Evolutionary conservation across 176 grass and related monocot genomes (phyloP), one percentile per base, ranked within the genome.

Genomic region (Oryza punctata): DNA sequence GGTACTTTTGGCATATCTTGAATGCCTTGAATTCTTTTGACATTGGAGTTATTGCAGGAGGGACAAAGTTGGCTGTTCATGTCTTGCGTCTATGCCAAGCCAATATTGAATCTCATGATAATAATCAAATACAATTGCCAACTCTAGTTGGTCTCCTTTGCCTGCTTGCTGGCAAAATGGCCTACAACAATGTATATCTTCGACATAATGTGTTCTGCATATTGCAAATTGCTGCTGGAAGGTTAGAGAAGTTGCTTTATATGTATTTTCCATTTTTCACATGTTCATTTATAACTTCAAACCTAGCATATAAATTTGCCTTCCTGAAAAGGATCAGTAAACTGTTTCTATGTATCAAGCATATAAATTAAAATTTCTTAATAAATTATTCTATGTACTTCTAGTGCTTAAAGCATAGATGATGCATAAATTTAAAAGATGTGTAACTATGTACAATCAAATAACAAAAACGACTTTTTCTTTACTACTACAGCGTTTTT

Each of bases 171-270:
- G 88, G 93, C 80, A 94, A 76, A 85, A 95, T 92, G 73, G 88
- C 93, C 26, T 96, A 94, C 83, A 90, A 96, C 84, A 96, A 99
- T 59, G 64, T 94, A 44, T 91, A 90, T 82, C 93, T 99, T 91
- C 87, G 96, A 26, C 96, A 99, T 83, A 84, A 99, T 69, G 81
- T 96, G 70, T 98, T 98, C 89, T 95, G 93, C 85, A 96, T 99
- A 86, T 90, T 99, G 85, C 96, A 96, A 85, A 85, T 99, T 67
- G 68, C 90, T 91, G 91, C 87, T 85, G 93, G 93, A 81, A 95
- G 96, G 96, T 99, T 67, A 90, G 84, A n/a, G 45, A 80, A 69
- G 43, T 82, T 77, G 81, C 76, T 79, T 84, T 38, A 35, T 49
- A 61, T 72, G 27, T 75, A 26, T 60, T 67, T 74, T 65, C 29